A percentile compares a stretch with the other conserved stretches of the same genome.
These are phyloP conservation scores for Trametes cinnabarina DNA, from an alignment of 768 basidiomycete species.

Conservation along the genomic window DNA sequence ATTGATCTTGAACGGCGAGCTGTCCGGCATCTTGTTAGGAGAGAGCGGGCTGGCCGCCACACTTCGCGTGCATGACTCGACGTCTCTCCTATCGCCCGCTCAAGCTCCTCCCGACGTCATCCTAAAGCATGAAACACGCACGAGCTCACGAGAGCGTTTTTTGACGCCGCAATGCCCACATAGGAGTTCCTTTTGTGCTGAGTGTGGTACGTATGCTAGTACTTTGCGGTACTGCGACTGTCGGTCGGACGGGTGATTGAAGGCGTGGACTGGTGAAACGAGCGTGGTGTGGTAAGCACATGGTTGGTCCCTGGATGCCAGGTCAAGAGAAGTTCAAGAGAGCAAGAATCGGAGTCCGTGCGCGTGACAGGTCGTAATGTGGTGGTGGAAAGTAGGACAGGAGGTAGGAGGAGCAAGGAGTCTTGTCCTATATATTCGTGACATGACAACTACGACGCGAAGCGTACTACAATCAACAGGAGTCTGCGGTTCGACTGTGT, in stretches of 20 bases:
- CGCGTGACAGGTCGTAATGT: slow-evolving; percentile 7
- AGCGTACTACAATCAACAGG: background rate
- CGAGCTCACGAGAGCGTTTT: too few species aligned
- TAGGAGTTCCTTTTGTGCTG: background rate
- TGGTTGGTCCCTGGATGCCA: background rate
- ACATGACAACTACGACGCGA: background rate
- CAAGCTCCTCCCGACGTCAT: too few species aligned
- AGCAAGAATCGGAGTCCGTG: background rate
- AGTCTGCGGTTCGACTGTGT: background rate
- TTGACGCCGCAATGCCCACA: background rate
- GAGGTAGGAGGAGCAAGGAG: background rate
- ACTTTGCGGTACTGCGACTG: background rate
- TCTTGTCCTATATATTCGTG: background rate
- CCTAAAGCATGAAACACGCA: too few species aligned
- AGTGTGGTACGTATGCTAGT: too few species aligned
- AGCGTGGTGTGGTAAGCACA: slow-evolving; percentile 17
- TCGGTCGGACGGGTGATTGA: background rate
- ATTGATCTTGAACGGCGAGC: background rate
- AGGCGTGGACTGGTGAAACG: background rate
- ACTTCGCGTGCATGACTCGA: too few species aligned
- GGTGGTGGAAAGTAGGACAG: background rate
- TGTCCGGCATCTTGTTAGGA: background rate
- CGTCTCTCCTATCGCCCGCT: too few species aligned
- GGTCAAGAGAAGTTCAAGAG: background rate
- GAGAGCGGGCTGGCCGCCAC: too few species aligned